phyloP scores from a whole-genome alignment of 306 rosid species.

The Glycine soja region DNA sequence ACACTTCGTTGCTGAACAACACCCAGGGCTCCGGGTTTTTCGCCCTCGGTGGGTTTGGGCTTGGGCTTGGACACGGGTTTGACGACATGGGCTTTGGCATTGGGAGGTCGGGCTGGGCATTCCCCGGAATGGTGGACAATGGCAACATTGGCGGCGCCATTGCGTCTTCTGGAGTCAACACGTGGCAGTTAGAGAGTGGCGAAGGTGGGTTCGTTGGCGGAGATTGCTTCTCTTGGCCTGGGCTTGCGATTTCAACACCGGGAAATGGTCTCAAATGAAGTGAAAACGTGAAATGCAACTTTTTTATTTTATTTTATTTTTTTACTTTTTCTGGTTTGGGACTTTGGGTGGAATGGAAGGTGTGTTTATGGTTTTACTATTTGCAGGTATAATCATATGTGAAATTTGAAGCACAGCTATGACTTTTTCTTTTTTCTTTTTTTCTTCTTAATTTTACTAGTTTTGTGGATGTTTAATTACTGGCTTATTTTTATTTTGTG shows the following conservation, averaged over 20 bases:
- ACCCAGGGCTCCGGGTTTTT: conserved; percentile 73
- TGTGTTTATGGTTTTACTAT: conserved; percentile 30
- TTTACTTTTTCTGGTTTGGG: neutral
- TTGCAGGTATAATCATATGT: conserved; percentile 42
- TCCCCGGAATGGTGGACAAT: conserved; percentile 65
- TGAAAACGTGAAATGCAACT: conserved; percentile 1
- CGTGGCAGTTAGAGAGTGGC: conserved; percentile 84
- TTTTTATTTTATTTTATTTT: neutral
- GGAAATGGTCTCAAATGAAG: conserved; percentile 73
- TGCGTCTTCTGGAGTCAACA: conserved; percentile 46
- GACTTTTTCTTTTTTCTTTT: neutral
- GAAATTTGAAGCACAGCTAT: conserved; percentile 41
- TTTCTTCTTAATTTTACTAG: conserved; percentile 22
- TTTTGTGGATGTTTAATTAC: conserved; percentile 26
- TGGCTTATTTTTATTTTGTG: conserved; percentile 14
- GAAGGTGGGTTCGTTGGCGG: conserved; percentile 69
- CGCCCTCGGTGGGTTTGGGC: conserved; percentile 83
- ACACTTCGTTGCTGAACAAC: conserved; percentile 76
- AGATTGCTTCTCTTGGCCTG: conserved; percentile 93
- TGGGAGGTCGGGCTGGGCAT: conserved; percentile 76
- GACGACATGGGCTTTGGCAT: conserved; percentile 77
- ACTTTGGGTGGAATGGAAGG: neutral
- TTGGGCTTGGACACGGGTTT: conserved; percentile 72
- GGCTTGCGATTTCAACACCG: conserved; percentile 86
- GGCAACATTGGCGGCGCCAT: conserved; percentile 38